phyloP scores from a whole-genome alignment of 2,329 filamentous ascomycete species.

The Talaromyces funiculosus region DNA sequence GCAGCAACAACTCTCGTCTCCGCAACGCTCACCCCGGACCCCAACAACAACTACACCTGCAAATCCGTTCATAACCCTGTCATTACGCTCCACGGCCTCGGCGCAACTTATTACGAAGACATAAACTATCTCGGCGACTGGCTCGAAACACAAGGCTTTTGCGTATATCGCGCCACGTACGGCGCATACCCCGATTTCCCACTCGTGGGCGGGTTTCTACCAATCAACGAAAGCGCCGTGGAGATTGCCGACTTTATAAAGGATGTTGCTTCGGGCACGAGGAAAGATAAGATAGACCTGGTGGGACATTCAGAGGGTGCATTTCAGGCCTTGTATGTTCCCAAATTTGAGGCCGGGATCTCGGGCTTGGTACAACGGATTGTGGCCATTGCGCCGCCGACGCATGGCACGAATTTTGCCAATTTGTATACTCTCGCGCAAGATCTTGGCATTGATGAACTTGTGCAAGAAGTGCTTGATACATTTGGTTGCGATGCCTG shows the following conservation, averaged over 20 bases:
- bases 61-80: constrained; percentile 27
- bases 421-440: constrained; percentile 24
- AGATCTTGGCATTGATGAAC: constrained; percentile 17
- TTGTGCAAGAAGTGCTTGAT: constrained; percentile 18
- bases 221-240: constrained; percentile 34
- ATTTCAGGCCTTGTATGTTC: constrained; percentile 37
- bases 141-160: constrained; percentile 35
- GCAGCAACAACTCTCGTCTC: neutral
- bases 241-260: constrained; percentile 39
- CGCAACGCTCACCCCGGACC: constrained; percentile 12
- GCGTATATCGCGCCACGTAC: constrained; percentile 40
- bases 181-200: constrained; percentile 34
- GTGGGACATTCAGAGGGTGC: constrained; percentile 43
- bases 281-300: constrained; percentile 34
- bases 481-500: constrained; percentile 30
- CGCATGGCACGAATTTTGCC: constrained; percentile 29
- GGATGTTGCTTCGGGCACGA: constrained; percentile 34
- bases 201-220: constrained; percentile 34
- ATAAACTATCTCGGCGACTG: constrained; percentile 32
- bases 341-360: constrained; percentile 31
- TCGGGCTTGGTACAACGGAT: constrained; percentile 27
- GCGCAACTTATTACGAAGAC: constrained; percentile 35
- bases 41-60: constrained; percentile 32
- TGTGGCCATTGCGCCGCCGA: constrained; percentile 33
- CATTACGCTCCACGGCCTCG: constrained; percentile 33